Evolutionary conservation across 2,329 filamentous ascomycete genomes (phyloP), one percentile per base, ranked within the genome.

Genomic region (Fusarium sp.): DNA sequence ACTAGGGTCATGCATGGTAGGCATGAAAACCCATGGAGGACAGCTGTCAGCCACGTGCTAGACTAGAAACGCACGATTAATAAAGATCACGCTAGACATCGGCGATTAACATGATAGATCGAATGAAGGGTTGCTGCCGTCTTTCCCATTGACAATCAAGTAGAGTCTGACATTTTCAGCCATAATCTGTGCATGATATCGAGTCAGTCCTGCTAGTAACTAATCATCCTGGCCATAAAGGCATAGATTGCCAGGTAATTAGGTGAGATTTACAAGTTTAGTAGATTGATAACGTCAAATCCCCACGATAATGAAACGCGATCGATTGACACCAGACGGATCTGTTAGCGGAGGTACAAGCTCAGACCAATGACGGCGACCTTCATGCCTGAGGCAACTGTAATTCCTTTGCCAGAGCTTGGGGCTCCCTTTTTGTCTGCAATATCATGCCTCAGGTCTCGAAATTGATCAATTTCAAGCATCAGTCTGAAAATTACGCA

Each of bases 311-410:
- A 61, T 44, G 53, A 12, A 30, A 44, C 45, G 45, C 20, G 51
- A 66, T 58, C 47, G 38, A 55, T 51, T 70, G 18, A 26, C 30
- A 56, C 30, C 30, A 30, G 30, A 30, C 30, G 30, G 30, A 54
- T 51, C 50, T 61, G 50, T 52, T 45, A 70, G 69, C 51, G 67
- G 47, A 69, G 59, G 62, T 54, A 70, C 62, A 60, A 64, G 55
- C 66, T 72, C 56, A 61, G 58, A 33, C 66, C 66, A 58, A 66
- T 69, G 70, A 69, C 41, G 50, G 62, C 26, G n/a, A 40, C 8
- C 47, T 23, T 30, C 28, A 4, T 75, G 77, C 77, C 77, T 79
- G 53, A 79, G 77, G 77, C 77, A 74, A 40, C 37, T 28, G 33
- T 26, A 38, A 36, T 28, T 15, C 34, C 16, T 40, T 51, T 26